Conservation (phyloP, 2,329 filamentous ascomycete species). For the Penicillium rolfsii region DNA sequence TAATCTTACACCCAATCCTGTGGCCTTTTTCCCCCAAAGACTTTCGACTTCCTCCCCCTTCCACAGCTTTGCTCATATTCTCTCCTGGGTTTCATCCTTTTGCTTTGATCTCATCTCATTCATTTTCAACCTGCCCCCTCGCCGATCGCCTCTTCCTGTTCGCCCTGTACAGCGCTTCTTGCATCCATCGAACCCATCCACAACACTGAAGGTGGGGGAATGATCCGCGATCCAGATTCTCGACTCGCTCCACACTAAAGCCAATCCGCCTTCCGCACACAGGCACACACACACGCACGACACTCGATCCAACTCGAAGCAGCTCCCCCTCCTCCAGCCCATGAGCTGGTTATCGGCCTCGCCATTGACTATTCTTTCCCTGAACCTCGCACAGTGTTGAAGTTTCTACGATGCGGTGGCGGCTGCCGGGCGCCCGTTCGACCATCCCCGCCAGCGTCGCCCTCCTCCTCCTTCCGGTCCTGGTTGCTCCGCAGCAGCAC, state of each 20-base stretch:
- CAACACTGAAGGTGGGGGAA: constrained; percentile 24
- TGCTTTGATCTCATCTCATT: background rate
- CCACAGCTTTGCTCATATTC: background rate
- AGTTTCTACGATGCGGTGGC: constrained; percentile 62
- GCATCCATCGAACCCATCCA: background rate
- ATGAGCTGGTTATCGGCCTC: constrained; percentile 11
- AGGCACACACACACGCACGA: constrained; percentile 7
- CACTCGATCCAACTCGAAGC: constrained; percentile 7
- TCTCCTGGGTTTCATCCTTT: background rate
- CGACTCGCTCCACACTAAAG: constrained; percentile 24
- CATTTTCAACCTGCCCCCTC: background rate
- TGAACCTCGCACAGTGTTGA: constrained; percentile 35
- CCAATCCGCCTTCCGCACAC: constrained; percentile 4
- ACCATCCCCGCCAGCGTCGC: constrained; percentile 61
- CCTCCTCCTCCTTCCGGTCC: constrained; percentile 61
- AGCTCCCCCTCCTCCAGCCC: constrained; percentile 1
- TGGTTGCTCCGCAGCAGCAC: constrained; percentile 68
- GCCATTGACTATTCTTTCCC: background rate
- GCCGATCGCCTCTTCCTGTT: background rate
- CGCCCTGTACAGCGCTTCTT: background rate
- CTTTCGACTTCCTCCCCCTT: background rate
- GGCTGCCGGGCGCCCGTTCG: constrained; percentile 62
- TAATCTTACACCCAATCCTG: constrained; percentile 21
- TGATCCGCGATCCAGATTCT: constrained; percentile 30
- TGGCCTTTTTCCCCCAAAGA: background rate